These are phyloP conservation scores for Rasamsonia emersonii DNA, from an alignment of 2,329 filamentous ascomycete species.

Conservation along the genomic window DNA sequence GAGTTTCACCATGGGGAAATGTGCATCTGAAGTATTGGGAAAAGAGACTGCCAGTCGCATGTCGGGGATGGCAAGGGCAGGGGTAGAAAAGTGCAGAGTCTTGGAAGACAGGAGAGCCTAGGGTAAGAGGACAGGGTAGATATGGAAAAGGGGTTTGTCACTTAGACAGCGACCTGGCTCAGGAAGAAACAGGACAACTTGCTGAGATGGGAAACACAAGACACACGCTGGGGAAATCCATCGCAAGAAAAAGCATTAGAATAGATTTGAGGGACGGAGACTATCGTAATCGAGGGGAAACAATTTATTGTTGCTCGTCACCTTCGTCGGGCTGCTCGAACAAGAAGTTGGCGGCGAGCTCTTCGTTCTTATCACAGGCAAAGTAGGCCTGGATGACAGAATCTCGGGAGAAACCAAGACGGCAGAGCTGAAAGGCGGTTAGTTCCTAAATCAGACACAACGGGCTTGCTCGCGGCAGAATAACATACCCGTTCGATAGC, in stretches of 20 bases:
- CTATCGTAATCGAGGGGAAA: not conserved
- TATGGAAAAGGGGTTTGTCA: too few species aligned
- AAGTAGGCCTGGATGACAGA: constrained; percentile 97
- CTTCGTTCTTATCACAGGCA: constrained; percentile 98
- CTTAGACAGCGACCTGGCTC: too few species aligned
- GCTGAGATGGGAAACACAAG: too few species aligned
- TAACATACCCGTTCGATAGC: constrained; percentile 80
- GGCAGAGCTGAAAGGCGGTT: constrained; percentile 58
- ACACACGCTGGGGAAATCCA: too few species aligned
- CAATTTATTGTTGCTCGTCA: constrained; percentile 25
- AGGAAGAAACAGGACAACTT: too few species aligned
- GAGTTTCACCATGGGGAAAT: too few species aligned
- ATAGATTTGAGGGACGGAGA: constrained; percentile 1
- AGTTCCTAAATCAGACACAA: constrained; percentile 9
- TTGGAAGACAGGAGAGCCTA: constrained; percentile 1
- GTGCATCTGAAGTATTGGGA: too few species aligned
- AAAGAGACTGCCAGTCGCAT: too few species aligned
- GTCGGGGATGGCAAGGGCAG: too few species aligned
- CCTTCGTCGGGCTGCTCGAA: constrained; percentile 95
- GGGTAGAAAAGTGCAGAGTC: not conserved
- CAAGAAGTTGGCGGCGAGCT: constrained; percentile 93
- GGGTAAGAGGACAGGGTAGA: too few species aligned
- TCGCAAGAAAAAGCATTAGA: not conserved
- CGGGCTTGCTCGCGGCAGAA: not conserved
- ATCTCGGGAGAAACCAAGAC: constrained; percentile 85